Base-by-base conservation (phyloP, 2,329 filamentous ascomycete genomes). In the Colletotrichum sp. region DNA sequence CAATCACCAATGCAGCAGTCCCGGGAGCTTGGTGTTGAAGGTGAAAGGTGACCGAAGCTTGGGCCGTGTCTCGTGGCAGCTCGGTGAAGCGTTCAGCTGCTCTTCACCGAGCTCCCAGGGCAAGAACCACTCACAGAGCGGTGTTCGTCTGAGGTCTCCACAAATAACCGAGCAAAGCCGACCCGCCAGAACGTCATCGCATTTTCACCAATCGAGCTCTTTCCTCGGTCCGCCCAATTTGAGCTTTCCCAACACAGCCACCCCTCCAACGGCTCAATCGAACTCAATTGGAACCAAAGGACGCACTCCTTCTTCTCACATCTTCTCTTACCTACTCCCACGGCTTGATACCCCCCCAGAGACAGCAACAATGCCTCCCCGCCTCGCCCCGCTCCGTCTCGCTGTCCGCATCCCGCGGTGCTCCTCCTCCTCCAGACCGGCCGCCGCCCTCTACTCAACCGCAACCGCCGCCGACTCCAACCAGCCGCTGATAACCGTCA, bases 401-500 rank as follows among this genome's bases (percentile, higher is more conserved):
- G 67, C 78, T 32, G 62, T 77, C 65, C 64, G 80, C 67, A 78
- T 79, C 76, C 72, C 77, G 69, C 76, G 81, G 16, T 30, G 57
- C 22, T 69, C 72, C n/a, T 64, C 69, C 11, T 27, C 32, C 19
- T 69, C 63, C 3, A 72, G 29, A 19, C 49, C 57, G 55, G 32
- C 39, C 1, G 57, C 59, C 0, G 74, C 74, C 69, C 79, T 83
- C 77, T 89, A 89, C 81, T 88, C 88, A 15, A 88, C 88, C 78
- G 84, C 86, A 44, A 79, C 86, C 36, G 84, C 89, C 44, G 69
- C 84, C 7, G 86, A 84, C 61, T 78, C 77, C n/a, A 69, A 68
- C 29, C 75, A 77, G 75, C 88, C 92, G 13, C 86, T 93, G 64
- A 87, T 98, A 85, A 93, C 93, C 82, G 90, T 95, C 79, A 93